Base-by-base conservation (phyloP, 208 protist genomes). In the Leishmania aethiopica region DNA sequence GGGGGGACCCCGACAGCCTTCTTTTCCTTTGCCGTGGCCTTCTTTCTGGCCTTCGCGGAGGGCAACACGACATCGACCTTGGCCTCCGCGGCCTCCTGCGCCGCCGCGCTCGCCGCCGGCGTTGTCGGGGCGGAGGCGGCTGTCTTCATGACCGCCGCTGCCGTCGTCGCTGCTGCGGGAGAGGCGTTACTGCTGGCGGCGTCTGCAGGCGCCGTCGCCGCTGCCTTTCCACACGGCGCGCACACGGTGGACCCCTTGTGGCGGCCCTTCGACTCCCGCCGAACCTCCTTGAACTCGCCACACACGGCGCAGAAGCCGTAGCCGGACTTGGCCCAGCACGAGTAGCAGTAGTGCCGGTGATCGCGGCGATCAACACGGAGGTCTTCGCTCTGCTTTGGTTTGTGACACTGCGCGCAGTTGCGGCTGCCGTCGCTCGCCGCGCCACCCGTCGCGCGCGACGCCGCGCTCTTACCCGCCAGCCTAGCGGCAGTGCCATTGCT, bases 321-420 rank as follows among this genome's bases (percentile, higher is more conserved):
- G 35, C 94, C 94, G 28, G 76, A 60, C 70, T 90, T 89, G 28
- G 86, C 86, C 94, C 94, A 97, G 84, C 94, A 97, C 53, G 79
- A 77, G 82, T 95, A 95, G 83, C 94, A 97, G 86, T 95, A 96
- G 60, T 84, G 84, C 62, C 85, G 74, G 62, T 84, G 70, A 79
- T 95, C 92, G 28, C 84, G 78, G 15, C 81, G 76, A 73, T 94
- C 89, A 11, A 92, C 74, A 49, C 91, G 94, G 35, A 97, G 88
- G 79, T 95, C 92, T 66, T 97, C 91, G n/a, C 82, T 55, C 6
- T 82, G 74, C 77, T 94, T 93, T 13, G 76, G 81, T 66, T 83
- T 83, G 75, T 78, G 62, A 83, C 94, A 97, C 85, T 95, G 86
- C 45, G 85, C 84, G 75, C 94, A 97, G 22, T 45, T 67, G 25